Percentiles rank a stretch among this genome's conserved stretches.
Evolutionary conservation across 768 basidiomycete genomes (phyloP).

Genomic region (Boletus reticulatus): DNA sequence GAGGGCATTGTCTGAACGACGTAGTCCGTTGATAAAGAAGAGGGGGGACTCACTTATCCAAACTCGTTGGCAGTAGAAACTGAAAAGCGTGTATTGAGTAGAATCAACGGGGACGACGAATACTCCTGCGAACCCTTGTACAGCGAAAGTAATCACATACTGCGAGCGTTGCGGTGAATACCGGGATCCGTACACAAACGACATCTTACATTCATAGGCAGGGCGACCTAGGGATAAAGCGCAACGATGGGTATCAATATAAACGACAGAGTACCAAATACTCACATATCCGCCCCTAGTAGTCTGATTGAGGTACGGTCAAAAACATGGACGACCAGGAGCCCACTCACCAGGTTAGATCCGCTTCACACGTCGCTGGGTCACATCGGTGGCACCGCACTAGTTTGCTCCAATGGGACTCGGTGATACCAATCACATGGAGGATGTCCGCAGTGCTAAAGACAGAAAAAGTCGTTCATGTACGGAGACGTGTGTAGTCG

Average conservation of each 20-base stretch:
- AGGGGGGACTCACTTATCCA: constrained; percentile 13
- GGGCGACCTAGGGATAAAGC: not conserved
- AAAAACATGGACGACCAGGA: not conserved
- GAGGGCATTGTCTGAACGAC: not conserved
- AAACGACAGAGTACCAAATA: not conserved
- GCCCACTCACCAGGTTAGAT: constrained; percentile 10
- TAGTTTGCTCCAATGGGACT: constrained; percentile 6
- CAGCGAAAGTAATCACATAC: constrained; percentile 5
- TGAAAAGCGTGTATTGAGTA: not conserved
- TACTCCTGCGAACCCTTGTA: constrained; percentile 8
- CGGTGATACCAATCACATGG: constrained; percentile 2
- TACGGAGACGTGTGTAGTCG: not conserved
- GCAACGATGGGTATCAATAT: not conserved
- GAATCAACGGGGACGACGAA: not conserved
- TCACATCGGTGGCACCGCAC: constrained; percentile 4
- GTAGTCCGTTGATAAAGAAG: not conserved
- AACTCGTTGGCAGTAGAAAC: constrained; percentile 18
- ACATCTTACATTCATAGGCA: constrained; percentile 9
- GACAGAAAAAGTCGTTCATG: not conserved
- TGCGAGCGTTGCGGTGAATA: not conserved
- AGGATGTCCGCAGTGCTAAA: constrained; percentile 2
- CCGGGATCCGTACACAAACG: not conserved
- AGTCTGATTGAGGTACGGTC: not conserved
- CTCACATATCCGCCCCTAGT: constrained; percentile 12
- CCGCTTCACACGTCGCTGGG: not conserved